A percentile compares a stretch with the other conserved stretches of the same genome.
Evolutionary conservation across 2,329 filamentous ascomycete species (phyloP).

Genomic region (Xylogone sp.): DNA sequence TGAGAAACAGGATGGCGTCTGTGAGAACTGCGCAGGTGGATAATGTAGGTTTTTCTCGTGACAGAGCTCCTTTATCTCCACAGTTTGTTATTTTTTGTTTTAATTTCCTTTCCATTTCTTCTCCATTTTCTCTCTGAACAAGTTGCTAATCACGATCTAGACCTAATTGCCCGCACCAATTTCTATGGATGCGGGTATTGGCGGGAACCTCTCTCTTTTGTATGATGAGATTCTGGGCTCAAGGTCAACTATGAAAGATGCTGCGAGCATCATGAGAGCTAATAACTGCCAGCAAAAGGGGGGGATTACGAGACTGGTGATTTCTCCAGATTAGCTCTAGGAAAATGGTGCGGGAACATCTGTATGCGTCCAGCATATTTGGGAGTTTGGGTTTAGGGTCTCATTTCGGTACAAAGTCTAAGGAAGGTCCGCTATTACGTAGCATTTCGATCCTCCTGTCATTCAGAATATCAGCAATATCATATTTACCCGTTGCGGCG

Average conservation of each 20-base stretch:
- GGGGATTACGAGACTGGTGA: background rate
- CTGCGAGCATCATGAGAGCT: background rate
- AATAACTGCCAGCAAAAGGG: background rate
- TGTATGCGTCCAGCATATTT: constrained; percentile 2
- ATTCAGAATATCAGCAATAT: constrained; percentile 12
- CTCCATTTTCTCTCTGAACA: background rate
- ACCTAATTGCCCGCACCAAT: background rate
- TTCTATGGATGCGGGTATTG: background rate
- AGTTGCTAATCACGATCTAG: background rate
- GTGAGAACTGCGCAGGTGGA: constrained; percentile 5
- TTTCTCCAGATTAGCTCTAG: background rate
- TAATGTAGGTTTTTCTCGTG: no score
- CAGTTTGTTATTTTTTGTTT: no score
- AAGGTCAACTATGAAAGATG: background rate
- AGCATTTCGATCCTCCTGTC: constrained; percentile 6
- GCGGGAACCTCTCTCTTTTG: background rate
- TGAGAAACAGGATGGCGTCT: constrained; percentile 3
- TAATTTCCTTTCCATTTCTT: background rate
- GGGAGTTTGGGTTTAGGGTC: constrained; percentile 6
- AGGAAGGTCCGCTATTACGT: constrained; percentile 1
- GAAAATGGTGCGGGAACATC: background rate
- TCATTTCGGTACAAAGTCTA: background rate
- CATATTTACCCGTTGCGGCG: constrained; percentile 6
- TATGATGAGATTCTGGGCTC: background rate
- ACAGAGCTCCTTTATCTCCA: no score